A percentile compares a stretch with the other conserved stretches of the same genome.
Conservation (phyloP, 225 moss, liverwort and hornwort species). For the Marchantia polymorpha region DNA sequence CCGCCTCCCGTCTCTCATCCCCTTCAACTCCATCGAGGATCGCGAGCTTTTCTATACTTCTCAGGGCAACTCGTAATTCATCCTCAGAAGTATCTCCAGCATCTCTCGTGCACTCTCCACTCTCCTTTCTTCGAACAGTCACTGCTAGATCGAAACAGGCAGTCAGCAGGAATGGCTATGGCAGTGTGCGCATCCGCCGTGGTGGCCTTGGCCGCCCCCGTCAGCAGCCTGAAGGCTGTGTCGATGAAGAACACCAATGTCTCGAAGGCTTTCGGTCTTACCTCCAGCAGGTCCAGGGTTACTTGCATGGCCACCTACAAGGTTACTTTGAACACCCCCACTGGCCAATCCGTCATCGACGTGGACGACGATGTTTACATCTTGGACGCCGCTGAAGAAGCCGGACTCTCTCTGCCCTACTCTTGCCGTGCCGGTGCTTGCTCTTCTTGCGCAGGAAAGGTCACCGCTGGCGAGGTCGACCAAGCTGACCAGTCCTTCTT, state of each 20-base stretch:
- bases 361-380: conserved; percentile 2
- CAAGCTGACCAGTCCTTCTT: conserved; percentile 29
- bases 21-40: background rate
- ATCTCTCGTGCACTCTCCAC: background rate
- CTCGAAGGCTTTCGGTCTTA: conserved; percentile 13
- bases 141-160: background rate
- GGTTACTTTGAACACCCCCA: conserved; percentile 16
- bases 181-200: background rate
- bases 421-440: conserved; percentile 24
- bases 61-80: background rate
- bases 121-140: too few relatives aligned
- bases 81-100: background rate
- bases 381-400: conserved; percentile 11
- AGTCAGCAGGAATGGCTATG: background rate
- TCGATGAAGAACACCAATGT: background rate
- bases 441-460: conserved; percentile 20
- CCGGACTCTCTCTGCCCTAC: conserved; percentile 5
- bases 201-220: background rate
- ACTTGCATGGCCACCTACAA: conserved; percentile 19
- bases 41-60: background rate
- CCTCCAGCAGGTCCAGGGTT: background rate
- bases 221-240: conserved; percentile 1
- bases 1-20: background rate
- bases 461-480: conserved; percentile 14
- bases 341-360: background rate